phyloP scores from a whole-genome alignment of 1,284 basidiomycete species.

The Trichosporon sp. region DNA sequence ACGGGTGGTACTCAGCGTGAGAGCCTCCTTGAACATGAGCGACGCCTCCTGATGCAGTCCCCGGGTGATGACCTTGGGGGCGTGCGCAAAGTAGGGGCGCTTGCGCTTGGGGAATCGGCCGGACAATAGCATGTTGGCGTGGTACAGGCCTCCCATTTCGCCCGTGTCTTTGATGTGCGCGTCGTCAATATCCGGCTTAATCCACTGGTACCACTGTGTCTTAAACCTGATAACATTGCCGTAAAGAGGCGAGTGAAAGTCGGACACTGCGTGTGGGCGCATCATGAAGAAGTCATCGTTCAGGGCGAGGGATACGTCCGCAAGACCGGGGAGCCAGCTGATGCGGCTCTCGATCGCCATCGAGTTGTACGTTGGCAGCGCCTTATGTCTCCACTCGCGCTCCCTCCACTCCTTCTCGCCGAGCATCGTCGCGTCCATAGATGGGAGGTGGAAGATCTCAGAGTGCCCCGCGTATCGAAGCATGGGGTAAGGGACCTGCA shows the following conservation, averaged over 20 bases:
- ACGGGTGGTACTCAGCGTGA: slow-evolving; percentile 31
- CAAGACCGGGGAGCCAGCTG: slow-evolving; percentile 43
- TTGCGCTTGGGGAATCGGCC: slow-evolving; percentile 39
- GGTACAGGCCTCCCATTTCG: slow-evolving; percentile 41
- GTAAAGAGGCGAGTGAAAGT: slow-evolving; percentile 44
- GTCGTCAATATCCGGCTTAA: slow-evolving; percentile 34
- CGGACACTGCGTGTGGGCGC: slow-evolving; percentile 22
- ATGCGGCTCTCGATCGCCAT: slow-evolving; percentile 46
- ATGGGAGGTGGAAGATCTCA: slow-evolving; percentile 44
- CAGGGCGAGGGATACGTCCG: slow-evolving; percentile 36
- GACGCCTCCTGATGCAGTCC: slow-evolving; percentile 44
- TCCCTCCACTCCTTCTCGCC: slow-evolving; percentile 35
- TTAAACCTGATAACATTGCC: slow-evolving; percentile 46
- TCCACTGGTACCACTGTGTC: slow-evolving; percentile 36
- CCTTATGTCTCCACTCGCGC: slow-evolving; percentile 32
- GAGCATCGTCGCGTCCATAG: slow-evolving; percentile 21
- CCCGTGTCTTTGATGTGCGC: slow-evolving; percentile 36
- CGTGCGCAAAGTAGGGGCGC: slow-evolving; percentile 45
- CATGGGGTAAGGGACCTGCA: slow-evolving; percentile 21
- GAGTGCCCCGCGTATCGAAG: slow-evolving; percentile 40
- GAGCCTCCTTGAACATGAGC: slow-evolving; percentile 42
- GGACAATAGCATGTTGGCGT: slow-evolving; percentile 44
- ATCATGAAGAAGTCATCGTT: slow-evolving; percentile 45
- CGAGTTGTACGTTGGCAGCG: slow-evolving; percentile 46
- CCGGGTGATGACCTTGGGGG: slow-evolving; percentile 44